Percentiles rank a stretch among this genome's conserved stretches.
phyloP scores from a whole-genome alignment of 2,329 filamentous ascomycete species.

The Zymoseptoria ardabiliae region DNA sequence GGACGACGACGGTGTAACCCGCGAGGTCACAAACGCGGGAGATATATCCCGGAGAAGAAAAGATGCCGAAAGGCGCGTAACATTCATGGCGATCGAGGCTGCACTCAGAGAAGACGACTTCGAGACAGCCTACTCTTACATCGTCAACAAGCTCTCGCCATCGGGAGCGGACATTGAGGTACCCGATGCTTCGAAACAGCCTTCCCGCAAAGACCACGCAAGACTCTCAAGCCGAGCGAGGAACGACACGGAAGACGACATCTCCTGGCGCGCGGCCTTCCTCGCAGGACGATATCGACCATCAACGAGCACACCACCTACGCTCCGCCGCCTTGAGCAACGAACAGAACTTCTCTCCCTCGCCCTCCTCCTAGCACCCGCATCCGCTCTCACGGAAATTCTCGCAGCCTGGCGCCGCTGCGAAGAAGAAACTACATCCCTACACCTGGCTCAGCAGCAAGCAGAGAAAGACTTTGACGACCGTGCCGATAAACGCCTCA shows the following conservation, averaged over 20 bases:
- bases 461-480: constrained; percentile 66
- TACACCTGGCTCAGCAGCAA: constrained; percentile 59
- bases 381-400: constrained; percentile 64
- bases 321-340: constrained; percentile 66
- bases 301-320: constrained; percentile 42
- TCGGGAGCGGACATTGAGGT: constrained; percentile 23
- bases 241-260: constrained; percentile 47
- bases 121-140: constrained; percentile 79
- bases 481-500: constrained; percentile 47
- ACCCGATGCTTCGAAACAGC: constrained; percentile 3
- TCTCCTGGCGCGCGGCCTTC: constrained; percentile 72
- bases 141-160: constrained; percentile 58
- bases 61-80: constrained; percentile 57
- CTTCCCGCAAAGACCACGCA: constrained; percentile 1
- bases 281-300: constrained; percentile 66
- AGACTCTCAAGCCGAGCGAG: constrained; percentile 15
- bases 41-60: constrained; percentile 12
- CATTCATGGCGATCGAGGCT: constrained; percentile 72
- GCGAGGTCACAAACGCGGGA: constrained; percentile 18
- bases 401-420: constrained; percentile 67
- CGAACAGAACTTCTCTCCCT: constrained; percentile 72
- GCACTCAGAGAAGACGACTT: constrained; percentile 72
- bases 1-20: constrained; percentile 22
- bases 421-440: constrained; percentile 65
- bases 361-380: constrained; percentile 66